Conservation (phyloP, 148 eudicot species). For the Rhododendron williamsianum region DNA sequence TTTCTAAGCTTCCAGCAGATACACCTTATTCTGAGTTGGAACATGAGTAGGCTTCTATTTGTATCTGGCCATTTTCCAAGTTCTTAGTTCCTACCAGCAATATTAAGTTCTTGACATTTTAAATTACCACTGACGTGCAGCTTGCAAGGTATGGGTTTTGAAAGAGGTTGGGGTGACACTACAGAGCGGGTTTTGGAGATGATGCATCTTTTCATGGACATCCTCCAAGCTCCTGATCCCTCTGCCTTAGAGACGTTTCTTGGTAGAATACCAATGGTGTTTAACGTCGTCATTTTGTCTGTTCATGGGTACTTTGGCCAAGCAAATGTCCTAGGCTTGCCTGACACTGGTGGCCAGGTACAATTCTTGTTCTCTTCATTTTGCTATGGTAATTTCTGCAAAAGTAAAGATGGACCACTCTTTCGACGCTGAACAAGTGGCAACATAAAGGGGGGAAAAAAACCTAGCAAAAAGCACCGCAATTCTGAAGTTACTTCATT, state of each 20-base stretch:
- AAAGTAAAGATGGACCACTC: not conserved
- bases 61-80: not conserved
- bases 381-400: not conserved
- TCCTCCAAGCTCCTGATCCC: conserved; percentile 98
- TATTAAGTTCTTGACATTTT: not conserved
- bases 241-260: conserved; percentile 78
- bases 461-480: not conserved
- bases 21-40: conserved; percentile 76
- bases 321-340: conserved; percentile 96
- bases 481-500: not conserved
- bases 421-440: not conserved
- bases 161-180: conserved; percentile 94
- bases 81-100: not conserved
- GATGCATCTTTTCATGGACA: conserved; percentile 91
- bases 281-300: conserved; percentile 86
- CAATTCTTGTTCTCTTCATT: not conserved
- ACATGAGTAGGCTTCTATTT: conserved; percentile 43
- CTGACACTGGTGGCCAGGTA: conserved; percentile 99
- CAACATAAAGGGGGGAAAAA: not conserved
- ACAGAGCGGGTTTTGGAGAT: conserved; percentile 67
- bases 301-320: conserved; percentile 96
- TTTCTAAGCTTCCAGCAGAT: conserved; percentile 65
- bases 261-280: conserved; percentile 94
- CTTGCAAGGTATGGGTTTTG: conserved; percentile 91
- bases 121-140: conserved; percentile 26